These are phyloP conservation scores for Pouteria campechiana DNA, from an alignment of 179 eudicot species.

Conservation along the genomic window DNA sequence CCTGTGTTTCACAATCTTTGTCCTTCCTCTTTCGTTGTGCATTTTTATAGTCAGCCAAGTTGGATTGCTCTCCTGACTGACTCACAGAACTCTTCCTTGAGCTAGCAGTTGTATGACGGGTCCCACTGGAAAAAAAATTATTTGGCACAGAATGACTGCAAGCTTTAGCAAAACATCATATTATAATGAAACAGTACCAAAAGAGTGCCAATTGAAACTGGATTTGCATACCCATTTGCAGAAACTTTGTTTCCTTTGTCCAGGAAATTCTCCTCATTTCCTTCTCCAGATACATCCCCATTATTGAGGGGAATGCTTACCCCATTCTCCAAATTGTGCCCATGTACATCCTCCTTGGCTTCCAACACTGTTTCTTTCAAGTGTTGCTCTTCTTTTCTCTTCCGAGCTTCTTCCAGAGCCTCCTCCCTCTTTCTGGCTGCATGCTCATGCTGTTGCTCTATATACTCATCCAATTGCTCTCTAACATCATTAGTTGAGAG, in stretches of 20 bases:
- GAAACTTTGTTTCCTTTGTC: too few species aligned
- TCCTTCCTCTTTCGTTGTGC: too few species aligned
- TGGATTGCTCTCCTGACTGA: too few species aligned
- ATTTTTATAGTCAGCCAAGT: too few species aligned
- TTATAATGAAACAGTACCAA: slow-evolving; percentile 5
- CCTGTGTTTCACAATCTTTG: too few species aligned
- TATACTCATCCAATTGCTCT: slow-evolving; percentile 62
- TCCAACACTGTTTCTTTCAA: slow-evolving; percentile 39
- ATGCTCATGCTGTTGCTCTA: slow-evolving; percentile 69
- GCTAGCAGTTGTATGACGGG: too few species aligned
- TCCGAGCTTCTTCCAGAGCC: slow-evolving; percentile 79
- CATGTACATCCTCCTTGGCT: slow-evolving; percentile 25
- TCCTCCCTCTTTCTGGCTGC: slow-evolving; percentile 69
- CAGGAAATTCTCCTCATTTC: slow-evolving; percentile 6
- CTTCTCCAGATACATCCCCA: slow-evolving; percentile 29
- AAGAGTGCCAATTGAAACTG: too few species aligned
- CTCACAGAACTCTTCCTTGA: too few species aligned
- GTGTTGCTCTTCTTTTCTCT: slow-evolving; percentile 71
- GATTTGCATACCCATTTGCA: too few species aligned
- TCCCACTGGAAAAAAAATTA: too few species aligned
- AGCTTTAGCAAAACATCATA: background rate
- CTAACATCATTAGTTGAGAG: slow-evolving; percentile 40
- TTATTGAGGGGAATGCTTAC: slow-evolving; percentile 26
- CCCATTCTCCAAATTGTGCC: slow-evolving; percentile 14
- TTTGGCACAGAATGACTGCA: too few species aligned